Evolutionary conservation across 2,329 filamentous ascomycete species (phyloP), one percentile per base, ranked within the genome.

Genomic region (Passalora sequoiae): DNA sequence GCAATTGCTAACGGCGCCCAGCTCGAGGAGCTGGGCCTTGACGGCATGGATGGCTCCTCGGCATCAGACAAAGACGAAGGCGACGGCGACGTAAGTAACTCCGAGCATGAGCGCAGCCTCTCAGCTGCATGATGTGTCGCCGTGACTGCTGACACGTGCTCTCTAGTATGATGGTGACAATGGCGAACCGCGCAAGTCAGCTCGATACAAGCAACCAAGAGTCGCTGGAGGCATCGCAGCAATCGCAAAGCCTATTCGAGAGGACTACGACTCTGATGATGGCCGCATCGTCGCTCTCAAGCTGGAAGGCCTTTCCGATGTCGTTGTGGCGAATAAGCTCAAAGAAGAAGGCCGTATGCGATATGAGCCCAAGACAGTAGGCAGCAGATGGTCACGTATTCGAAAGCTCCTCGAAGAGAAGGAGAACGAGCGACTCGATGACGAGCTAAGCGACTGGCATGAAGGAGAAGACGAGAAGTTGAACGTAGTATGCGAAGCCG

Each of bases 371-470:
- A 73, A 74, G 60, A 70, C 70, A 2, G 69, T 76, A 40, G 65
- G 66, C 15, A 71, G 69, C 24, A 70, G 73, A 28, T 73, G 69
- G 57, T 54, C 60, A 30, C 69, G 72, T 16, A 64, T 75, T 38
- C 67, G 67, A 41, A 61, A 65, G 27, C 66, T 64, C 1, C 60
- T 72, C 32, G 65, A 67, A 24, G 58, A 65, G 27, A 62, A 63
- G 16, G 62, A 70, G n/a, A 71, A 75, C 44, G 63, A 66, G 32
- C 59, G 66, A 17, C 61, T 77, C 0, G 64, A 70, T 33, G 66
- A 70, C 38, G 67, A 72, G 28, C 58, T 70, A 47, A 70, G 64
- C 38, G 71, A 72, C 52, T 77, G 73, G 74, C 65, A 70, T 38
- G 60, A 65, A 9, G 66, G 66, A 13, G 73, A 77, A 70, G 72